Conservation (phyloP, 345 rosid genomes). For the Zanthoxylum bungeanum region DNA sequence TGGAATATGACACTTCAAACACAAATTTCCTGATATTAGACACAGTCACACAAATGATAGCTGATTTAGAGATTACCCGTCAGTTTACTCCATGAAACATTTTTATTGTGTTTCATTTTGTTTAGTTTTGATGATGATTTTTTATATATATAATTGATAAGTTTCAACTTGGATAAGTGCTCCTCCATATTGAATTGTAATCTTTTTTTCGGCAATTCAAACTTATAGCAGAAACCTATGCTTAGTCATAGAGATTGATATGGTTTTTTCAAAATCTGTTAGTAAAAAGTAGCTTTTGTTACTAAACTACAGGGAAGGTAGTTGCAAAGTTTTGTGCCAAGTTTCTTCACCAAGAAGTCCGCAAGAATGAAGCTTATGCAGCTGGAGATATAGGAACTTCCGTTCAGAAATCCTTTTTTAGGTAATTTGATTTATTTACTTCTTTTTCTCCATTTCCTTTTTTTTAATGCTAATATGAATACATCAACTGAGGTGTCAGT, state of each 20-base stretch:
- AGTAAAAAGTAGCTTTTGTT: neutral
- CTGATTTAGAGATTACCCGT: no score
- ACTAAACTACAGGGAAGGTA: conserved; percentile 64
- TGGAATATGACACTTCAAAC: no score
- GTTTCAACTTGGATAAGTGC: neutral
- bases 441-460: neutral
- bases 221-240: neutral
- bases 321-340: conserved; percentile 95
- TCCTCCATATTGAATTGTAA: neutral
- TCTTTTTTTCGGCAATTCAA: neutral
- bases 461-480: neutral
- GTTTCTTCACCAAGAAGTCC: conserved; percentile 83
- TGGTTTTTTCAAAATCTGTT: neutral
- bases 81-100: no score
- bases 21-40: no score
- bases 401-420: conserved; percentile 74
- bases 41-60: no score
- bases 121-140: no score
- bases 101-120: no score
- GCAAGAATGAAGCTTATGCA: conserved; percentile 58
- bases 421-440: no score
- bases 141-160: no score
- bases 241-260: neutral
- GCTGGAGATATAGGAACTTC: conserved; percentile 77
- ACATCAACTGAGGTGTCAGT: neutral